Evolutionary conservation across 345 rosid species (phyloP).

Genomic region (Anastatica hierochuntica): DNA sequence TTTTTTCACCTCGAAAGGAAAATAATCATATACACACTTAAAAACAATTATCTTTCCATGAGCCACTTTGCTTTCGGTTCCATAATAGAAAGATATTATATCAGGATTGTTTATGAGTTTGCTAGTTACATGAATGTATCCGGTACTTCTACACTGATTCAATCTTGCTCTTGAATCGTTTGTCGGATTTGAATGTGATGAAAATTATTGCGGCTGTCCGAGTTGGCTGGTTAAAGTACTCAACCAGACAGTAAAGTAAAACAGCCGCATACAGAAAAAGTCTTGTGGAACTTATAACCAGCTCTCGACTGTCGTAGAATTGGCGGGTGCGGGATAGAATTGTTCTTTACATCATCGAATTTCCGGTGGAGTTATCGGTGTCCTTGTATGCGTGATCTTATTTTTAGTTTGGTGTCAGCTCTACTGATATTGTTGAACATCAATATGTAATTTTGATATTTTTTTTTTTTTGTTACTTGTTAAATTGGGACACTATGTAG

Average conservation of each 20-base stretch:
- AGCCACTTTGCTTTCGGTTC: not conserved
- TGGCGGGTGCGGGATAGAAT: conserved; percentile 51
- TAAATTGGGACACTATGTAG: no score
- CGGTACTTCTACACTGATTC: conserved; percentile 4
- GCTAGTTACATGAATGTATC: conserved; percentile 17
- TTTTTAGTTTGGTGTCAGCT: no score
- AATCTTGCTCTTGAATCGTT: not conserved
- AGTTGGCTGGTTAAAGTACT: conserved; percentile 70
- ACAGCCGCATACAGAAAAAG: conserved; percentile 53
- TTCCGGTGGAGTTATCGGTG: no score
- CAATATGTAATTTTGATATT: no score
- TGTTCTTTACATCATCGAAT: conserved; percentile 27
- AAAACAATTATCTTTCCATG: conserved; percentile 4
- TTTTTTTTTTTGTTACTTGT: no score
- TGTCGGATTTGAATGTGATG: conserved; percentile 1
- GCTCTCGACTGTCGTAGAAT: conserved; percentile 56
- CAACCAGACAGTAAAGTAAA: conserved; percentile 65
- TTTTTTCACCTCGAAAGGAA: conserved; percentile 3
- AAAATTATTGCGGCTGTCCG: conserved; percentile 68
- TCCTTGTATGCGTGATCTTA: no score
- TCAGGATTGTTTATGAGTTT: not conserved
- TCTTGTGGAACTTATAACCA: conserved; percentile 39
- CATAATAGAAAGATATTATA: no score
- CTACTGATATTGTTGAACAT: no score
- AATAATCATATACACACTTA: conserved; percentile 19